phyloP scores from a whole-genome alignment of 2,329 filamentous ascomycete genomes.

The Aureobasidium namibiae region DNA sequence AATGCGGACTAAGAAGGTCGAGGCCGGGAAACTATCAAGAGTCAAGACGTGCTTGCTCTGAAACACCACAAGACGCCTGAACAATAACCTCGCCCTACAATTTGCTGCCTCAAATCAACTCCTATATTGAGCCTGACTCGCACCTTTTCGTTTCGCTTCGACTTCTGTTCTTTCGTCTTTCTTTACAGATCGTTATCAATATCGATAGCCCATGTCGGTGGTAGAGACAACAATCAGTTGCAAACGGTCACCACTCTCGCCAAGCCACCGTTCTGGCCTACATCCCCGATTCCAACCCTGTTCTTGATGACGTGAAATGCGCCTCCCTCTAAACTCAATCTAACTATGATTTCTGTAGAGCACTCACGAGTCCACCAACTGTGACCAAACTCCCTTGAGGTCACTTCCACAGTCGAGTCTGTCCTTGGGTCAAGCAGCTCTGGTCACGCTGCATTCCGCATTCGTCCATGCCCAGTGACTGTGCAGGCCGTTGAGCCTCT shows the following conservation, averaged over 20 bases:
- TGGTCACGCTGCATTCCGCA: conserved; percentile 3
- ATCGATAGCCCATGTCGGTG: neutral
- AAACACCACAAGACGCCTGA: conserved; percentile 2
- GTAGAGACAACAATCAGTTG: neutral
- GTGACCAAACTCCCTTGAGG: too few relatives aligned
- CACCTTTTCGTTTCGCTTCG: neutral
- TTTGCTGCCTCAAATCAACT: neutral
- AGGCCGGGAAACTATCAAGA: neutral
- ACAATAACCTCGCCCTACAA: neutral
- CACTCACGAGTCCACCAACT: neutral
- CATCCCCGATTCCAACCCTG: neutral
- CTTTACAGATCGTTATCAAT: too few relatives aligned
- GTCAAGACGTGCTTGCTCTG: neutral
- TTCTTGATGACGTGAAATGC: neutral
- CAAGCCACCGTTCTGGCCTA: neutral
- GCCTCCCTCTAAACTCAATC: neutral
- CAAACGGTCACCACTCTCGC: neutral
- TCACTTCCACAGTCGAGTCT: neutral
- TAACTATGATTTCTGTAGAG: neutral
- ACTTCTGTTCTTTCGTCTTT: neutral
- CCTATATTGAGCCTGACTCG: neutral
- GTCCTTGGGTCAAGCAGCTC: too few relatives aligned
- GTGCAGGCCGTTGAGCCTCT: neutral
- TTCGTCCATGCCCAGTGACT: neutral
- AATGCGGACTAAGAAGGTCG: neutral